Evolutionary conservation across 306 rosid species (phyloP), one percentile per base, ranked within the genome.

Genomic region (Ormosia semicastrata): DNA sequence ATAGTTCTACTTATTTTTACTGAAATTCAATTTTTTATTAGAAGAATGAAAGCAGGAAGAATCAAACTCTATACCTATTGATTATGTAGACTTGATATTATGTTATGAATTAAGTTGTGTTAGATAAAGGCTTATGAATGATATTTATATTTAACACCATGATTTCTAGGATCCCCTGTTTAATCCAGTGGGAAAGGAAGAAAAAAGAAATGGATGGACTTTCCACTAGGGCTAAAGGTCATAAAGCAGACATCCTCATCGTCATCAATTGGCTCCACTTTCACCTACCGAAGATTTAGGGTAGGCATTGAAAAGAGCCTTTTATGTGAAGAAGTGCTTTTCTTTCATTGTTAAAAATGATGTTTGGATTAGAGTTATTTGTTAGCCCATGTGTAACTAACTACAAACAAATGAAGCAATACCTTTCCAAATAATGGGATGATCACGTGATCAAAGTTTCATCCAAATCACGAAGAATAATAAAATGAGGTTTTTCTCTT

Each of bases 111-210:
- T 24, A 24, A 24, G 24, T 24, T 24, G 24, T 24, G 24, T 24
- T 24, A 24, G 24, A 24, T 24, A 24, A 24, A 24, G 24, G 24
- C 24, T 24, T 24, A 24, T 24, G 24, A 24, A 24, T 24, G 24
- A 1, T 24, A 24, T 24, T 24, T 24, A 24, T 24, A 24, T 24
- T 24, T 24, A 24, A 24, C 24, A 24, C 24, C 24, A 24, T 24
- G 24, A 24, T 85, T 88, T 71, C 84, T 90, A 64, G 90, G 92
- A 86, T 88, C 78, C 91, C 81, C 2, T 77, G 44, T 43, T 80
- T 17, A 76, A 73, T 78, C 36, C 41, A 84, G 70, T 81, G 79
- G 37, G 85, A 77, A 85, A 82, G 53, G 58, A 52, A 76, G 58
- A 66, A 69, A 77, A 39, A 72, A 8, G 60, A 46, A 79, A 69